A percentile compares a stretch with the other conserved stretches of the same genome.
Evolutionary conservation across 2,329 filamentous ascomycete species (phyloP).

Genomic region (Colletotrichum siamense): DNA sequence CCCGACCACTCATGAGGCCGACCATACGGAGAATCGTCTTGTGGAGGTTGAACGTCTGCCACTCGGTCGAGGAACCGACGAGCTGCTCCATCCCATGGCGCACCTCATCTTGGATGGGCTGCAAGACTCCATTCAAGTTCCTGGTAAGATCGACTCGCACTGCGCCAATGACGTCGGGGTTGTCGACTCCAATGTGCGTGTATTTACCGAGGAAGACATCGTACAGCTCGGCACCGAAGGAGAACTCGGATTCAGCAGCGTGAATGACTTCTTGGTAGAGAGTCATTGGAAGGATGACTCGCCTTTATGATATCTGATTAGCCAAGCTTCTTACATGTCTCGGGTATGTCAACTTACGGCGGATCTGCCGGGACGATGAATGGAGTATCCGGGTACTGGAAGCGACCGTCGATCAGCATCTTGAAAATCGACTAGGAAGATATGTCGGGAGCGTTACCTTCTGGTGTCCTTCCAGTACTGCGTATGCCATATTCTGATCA

Average conservation of each 20-base stretch:
- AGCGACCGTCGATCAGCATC: neutral
- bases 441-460: neutral
- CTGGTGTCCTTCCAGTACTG: neutral
- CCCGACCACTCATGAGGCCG: conserved; percentile 29
- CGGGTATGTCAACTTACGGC: neutral
- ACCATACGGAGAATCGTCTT: conserved; percentile 29
- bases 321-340: neutral
- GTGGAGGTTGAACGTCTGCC: conserved; percentile 25
- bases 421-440: neutral
- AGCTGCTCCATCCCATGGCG: conserved; percentile 1
- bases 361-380: conserved; percentile 9
- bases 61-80: conserved; percentile 8
- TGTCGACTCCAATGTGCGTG: conserved; percentile 16
- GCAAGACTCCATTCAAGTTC: neutral
- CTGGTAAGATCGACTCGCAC: conserved; percentile 16
- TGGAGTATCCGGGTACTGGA: conserved; percentile 3
- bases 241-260: conserved; percentile 1
- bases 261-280: conserved; percentile 14
- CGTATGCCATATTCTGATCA: neutral
- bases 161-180: neutral
- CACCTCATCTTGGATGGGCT: conserved; percentile 14
- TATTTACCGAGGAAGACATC: conserved; percentile 22
- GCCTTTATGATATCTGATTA: neutral
- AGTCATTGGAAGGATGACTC: conserved; percentile 16
- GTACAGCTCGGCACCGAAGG: conserved; percentile 14